These are phyloP conservation scores for Emericellopsis cladophorae DNA, from an alignment of 2,329 filamentous ascomycete genomes.

Conservation along the genomic window DNA sequence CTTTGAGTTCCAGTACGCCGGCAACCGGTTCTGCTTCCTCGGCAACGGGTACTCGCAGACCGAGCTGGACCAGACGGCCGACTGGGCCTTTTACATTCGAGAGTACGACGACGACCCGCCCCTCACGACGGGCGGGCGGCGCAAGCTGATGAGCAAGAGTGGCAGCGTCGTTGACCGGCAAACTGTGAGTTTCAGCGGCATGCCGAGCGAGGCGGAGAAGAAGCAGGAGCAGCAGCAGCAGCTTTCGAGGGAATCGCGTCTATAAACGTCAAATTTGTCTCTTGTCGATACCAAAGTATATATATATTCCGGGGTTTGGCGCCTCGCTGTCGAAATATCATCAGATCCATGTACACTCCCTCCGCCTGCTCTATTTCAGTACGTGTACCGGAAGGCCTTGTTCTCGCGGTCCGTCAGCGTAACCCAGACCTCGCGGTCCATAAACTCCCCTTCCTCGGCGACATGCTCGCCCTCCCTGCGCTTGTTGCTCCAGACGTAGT, in stretches of 20 bases:
- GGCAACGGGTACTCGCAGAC: slow-evolving; percentile 31
- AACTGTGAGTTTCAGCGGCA: slow-evolving; percentile 3
- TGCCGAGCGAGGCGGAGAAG: background rate
- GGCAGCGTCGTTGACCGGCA: slow-evolving; percentile 8
- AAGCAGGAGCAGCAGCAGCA: background rate
- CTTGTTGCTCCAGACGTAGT: slow-evolving; percentile 37
- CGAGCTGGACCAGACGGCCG: slow-evolving; percentile 19
- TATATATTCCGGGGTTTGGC: too few species aligned
- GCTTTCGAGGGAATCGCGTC: background rate
- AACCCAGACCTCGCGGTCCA: slow-evolving; percentile 29
- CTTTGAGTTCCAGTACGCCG: slow-evolving; percentile 30
- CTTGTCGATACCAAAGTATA: background rate
- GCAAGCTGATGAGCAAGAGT: slow-evolving; percentile 11
- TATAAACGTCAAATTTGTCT: slow-evolving; percentile 2
- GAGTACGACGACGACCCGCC: slow-evolving; percentile 5
- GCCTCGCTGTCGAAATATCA: too few species aligned
- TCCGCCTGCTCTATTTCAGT: slow-evolving; percentile 9
- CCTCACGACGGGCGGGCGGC: slow-evolving; percentile 7
- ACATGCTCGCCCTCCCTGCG: slow-evolving; percentile 14
- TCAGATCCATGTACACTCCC: too few species aligned
- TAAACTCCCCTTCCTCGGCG: slow-evolving; percentile 24
- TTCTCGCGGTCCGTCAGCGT: slow-evolving; percentile 46
- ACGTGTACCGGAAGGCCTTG: slow-evolving; percentile 39
- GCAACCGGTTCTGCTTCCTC: slow-evolving; percentile 33
- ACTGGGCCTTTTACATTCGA: slow-evolving; percentile 13